Evolutionary conservation across 805 yeast species (phyloP), one percentile per base, ranked within the genome.

Genomic region (Cyberlindnera japonica): DNA sequence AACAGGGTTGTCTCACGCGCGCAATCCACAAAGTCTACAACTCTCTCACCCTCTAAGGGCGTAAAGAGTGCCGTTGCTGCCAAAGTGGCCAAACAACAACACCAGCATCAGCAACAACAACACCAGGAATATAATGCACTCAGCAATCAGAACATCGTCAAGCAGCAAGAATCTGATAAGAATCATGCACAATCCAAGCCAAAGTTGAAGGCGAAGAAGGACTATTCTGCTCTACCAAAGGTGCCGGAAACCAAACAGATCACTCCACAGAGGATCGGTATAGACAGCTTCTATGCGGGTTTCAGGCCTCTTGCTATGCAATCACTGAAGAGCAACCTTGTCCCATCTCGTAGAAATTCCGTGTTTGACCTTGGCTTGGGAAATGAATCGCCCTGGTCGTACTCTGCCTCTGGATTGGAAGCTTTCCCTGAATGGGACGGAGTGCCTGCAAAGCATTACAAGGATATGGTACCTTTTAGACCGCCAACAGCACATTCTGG

Each of bases 371-470:
- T 47, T 5, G 45, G 47, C 4, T 8, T 47, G 18, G 37, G 40
- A 6, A 41, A 40, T n/a, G 51, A 44, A 16, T 53, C 62, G 2
- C 56, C 61, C 7, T 64, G 68, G 68, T 50, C 54, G 16, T 54
- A 56, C 38, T 62, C 68, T 11, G 66, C 68, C 1, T 55, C 66
- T 1, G 68, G 68, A 0, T 37, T 58, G 11, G 66, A 64, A 40
- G 48, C 46, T n/a, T 64, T 57, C 37, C 50, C 51, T 13, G 68
- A 67, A 23, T 50, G 55, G 37, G 60, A 60, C 8, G 51, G 60
- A 8, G 49, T 54, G 5, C 49, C 48, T 5, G 21, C 21, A 16
- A 40, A 44, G 18, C 38, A 30, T 16, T 35, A 35, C 24, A 45
- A 43, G 32, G 51, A 51, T 15, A 42, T 65, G 28, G 49, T 51